Evolutionary conservation across 2,329 filamentous ascomycete species (phyloP).

Genomic region (Orbilia oligospora): DNA sequence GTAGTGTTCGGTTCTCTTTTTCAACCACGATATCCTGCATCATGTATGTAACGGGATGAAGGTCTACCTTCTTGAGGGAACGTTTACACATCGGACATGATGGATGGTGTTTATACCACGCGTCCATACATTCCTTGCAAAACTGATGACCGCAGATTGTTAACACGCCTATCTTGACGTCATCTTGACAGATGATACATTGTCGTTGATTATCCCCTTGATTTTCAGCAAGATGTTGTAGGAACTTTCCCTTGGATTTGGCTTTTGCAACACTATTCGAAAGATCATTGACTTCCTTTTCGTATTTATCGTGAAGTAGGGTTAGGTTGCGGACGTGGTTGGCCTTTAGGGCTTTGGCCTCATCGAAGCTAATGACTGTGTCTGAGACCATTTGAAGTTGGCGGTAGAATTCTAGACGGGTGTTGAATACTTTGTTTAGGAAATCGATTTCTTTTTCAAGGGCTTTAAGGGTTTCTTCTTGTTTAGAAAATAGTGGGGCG

Average conservation of each 20-base stretch:
- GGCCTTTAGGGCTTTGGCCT: constrained; percentile 72
- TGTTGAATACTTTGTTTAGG: constrained; percentile 78
- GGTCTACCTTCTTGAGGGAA: constrained; percentile 75
- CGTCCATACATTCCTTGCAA: constrained; percentile 85
- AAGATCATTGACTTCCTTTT: constrained; percentile 25
- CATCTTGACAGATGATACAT: constrained; percentile 85
- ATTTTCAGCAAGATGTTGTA: constrained; percentile 72
- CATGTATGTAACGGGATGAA: constrained; percentile 89
- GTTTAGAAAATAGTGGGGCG: constrained; percentile 71
- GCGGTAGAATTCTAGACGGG: constrained; percentile 87
- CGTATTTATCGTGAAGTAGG: constrained; percentile 29
- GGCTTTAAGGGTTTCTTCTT: constrained; percentile 70
- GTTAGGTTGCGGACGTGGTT: constrained; percentile 74
- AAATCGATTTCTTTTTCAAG: constrained; percentile 65
- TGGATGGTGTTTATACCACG: constrained; percentile 81
- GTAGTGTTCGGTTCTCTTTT: constrained; percentile 70
- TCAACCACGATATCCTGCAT: constrained; percentile 80
- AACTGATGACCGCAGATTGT: constrained; percentile 94
- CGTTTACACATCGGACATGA: constrained; percentile 90
- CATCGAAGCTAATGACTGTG: constrained; percentile 78
- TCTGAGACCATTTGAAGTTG: constrained; percentile 94
- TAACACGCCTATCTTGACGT: constrained; percentile 82
- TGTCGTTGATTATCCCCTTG: constrained; percentile 76
- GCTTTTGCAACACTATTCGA: constrained; percentile 33
- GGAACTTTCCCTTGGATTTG: constrained; percentile 80